A percentile compares a stretch with the other conserved stretches of the same genome.
phyloP scores from a whole-genome alignment of 2,329 filamentous ascomycete species.

The Trichophyton benhamiae region DNA sequence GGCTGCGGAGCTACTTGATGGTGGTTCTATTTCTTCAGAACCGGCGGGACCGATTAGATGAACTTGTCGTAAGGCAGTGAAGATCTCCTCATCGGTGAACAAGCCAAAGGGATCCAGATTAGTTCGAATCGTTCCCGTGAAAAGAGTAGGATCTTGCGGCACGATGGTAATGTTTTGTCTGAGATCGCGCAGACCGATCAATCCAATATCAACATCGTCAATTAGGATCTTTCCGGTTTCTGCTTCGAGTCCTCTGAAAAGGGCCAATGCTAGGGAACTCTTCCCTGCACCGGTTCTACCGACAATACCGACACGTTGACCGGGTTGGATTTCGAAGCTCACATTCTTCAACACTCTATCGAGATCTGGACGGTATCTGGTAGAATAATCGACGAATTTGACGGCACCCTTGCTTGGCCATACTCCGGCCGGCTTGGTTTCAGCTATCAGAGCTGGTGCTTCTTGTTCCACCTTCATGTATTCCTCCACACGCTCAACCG shows the following conservation, averaged over 20 bases:
- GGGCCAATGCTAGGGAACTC: constrained; percentile 80
- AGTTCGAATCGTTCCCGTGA: constrained; percentile 78
- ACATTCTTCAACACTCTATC: constrained; percentile 75
- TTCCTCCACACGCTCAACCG: constrained; percentile 92
- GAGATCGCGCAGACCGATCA: constrained; percentile 84
- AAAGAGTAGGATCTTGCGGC: constrained; percentile 84
- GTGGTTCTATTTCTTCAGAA: constrained; percentile 14
- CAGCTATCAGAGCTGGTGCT: constrained; percentile 62
- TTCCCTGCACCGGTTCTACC: constrained; percentile 93
- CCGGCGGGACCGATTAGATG: constrained; percentile 56
- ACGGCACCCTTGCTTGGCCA: constrained; percentile 83
- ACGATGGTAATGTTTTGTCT: constrained; percentile 94
- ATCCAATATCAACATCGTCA: constrained; percentile 78
- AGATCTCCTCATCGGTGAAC: constrained; percentile 85
- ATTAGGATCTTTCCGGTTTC: constrained; percentile 81
- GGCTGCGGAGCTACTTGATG: constrained; percentile 17
- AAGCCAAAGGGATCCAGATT: constrained; percentile 87
- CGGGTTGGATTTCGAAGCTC: constrained; percentile 71
- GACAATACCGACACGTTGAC: constrained; percentile 91
- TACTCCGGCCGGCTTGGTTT: constrained; percentile 61
- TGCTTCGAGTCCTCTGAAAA: constrained; percentile 88
- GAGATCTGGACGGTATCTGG: constrained; percentile 74
- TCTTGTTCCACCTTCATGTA: constrained; percentile 96
- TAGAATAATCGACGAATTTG: constrained; percentile 80
- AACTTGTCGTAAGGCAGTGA: constrained; percentile 71